Base-by-base conservation (phyloP, 106 monocot genomes). In the Dendrobium catenatum region DNA sequence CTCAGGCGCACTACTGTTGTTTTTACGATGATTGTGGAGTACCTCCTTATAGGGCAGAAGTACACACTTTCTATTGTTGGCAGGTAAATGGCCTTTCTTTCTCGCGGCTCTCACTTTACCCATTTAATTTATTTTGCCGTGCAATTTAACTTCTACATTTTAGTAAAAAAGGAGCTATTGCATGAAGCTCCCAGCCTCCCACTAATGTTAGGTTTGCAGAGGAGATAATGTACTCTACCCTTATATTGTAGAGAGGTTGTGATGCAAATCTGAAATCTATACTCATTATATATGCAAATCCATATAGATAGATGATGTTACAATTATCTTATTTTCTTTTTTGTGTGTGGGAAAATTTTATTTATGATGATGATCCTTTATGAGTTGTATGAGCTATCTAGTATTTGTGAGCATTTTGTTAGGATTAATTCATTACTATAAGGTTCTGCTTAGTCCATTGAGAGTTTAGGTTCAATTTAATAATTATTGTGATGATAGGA, bases 1-100 rank as follows among this genome's bases (percentile, higher is more conserved):
- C 89, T 99, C 19, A 95, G 99, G 77, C 88, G 99, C 74, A 99
- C 99, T 78, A 99, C 99, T 81, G 99, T 99, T 20, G 87, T 99
- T n/a, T 89, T 95, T 79, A 95, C 99, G 54, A 95, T 99, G 95
- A 82, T 88, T 79, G 83, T 99, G 77, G 99, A 99, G 81, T 95
- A 93, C 80, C 83, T 95, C 76, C 81, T 95, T 81, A 82, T 87
- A 20, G 86, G 85, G 68, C 99, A 99, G 77, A 95, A 89, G 81
- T 95, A 95, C 77, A 77, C 89, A 5, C 42, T 29, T 66, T 73
- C 89, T 73, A 68, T 93, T 84, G 59, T 99, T 85, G 88, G 93
- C 85, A 99, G 99, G 99, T 95, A 91, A 80, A 19, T 51, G 27
- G 7, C 76, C 49, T 76, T 47, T 47, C 42, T 49, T 51, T 76